A percentile compares a stretch with the other conserved stretches of the same genome.
Conservation (phyloP, 2,329 filamentous ascomycete genomes). For the Penicillium sp. region DNA sequence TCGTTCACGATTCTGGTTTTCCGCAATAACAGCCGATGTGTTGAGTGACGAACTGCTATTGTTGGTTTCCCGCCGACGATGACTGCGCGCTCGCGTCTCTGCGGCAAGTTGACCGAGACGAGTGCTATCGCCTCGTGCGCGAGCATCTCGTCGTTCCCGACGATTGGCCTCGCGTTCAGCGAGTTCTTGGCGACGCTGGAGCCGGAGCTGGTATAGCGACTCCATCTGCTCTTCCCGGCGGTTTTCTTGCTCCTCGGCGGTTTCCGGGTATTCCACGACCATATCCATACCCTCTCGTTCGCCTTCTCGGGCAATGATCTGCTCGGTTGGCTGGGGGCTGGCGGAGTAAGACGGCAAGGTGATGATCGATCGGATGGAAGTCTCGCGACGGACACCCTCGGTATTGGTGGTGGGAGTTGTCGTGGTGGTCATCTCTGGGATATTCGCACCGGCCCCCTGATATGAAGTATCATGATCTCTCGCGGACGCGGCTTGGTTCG, state of each 20-base stretch:
- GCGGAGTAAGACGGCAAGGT: constrained; percentile 81
- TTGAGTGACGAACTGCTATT: constrained; percentile 32
- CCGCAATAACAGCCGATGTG: constrained; percentile 38
- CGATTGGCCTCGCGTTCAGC: constrained; percentile 73
- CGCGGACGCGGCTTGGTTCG: constrained; percentile 19
- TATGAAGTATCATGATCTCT: constrained; percentile 22
- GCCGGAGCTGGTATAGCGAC: constrained; percentile 78
- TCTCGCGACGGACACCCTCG: constrained; percentile 66
- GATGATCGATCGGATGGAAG: constrained; percentile 86
- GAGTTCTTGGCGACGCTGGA: constrained; percentile 67
- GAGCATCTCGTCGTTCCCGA: constrained; percentile 63
- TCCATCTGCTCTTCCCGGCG: constrained; percentile 89
- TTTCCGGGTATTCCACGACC: constrained; percentile 79
- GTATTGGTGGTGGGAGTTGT: constrained; percentile 19
- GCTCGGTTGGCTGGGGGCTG: constrained; percentile 67
- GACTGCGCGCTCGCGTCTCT: constrained; percentile 46
- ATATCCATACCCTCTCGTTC: constrained; percentile 88
- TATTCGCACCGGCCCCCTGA: constrained; percentile 23
- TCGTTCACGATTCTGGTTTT: constrained; percentile 41
- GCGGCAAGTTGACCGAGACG: constrained; percentile 60
- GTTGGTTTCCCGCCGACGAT: constrained; percentile 29
- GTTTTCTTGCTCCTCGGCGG: constrained; percentile 68
- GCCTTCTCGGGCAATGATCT: constrained; percentile 78
- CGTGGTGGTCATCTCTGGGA: constrained; percentile 26
- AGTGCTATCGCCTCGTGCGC: constrained; percentile 61